These are phyloP conservation scores for Ambrosiella cleistominuta DNA, from an alignment of 2,329 filamentous ascomycete genomes.

Conservation along the genomic window DNA sequence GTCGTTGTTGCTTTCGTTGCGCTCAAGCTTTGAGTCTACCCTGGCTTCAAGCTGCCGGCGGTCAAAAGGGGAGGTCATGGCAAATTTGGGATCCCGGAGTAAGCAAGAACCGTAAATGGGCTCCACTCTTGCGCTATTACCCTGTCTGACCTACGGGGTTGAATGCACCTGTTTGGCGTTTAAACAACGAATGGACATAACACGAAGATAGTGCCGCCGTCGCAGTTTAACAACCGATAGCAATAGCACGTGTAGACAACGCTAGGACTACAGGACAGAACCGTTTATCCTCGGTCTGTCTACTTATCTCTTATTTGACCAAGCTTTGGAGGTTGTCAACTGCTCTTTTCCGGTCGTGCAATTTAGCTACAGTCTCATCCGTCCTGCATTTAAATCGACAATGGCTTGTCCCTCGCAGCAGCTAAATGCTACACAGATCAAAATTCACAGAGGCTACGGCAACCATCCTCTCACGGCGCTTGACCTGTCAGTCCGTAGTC, in stretches of 20 bases:
- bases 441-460: background rate
- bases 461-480: background rate
- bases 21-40: background rate
- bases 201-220: background rate
- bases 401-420: background rate
- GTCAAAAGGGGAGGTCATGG: background rate
- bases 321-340: too few relatives aligned
- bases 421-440: background rate
- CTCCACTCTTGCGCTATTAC: background rate
- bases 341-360: background rate
- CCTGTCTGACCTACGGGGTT: background rate
- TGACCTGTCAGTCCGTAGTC: background rate
- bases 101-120: background rate
- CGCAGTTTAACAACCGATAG: too few relatives aligned
- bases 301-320: too few relatives aligned
- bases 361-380: background rate
- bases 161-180: background rate
- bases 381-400: background rate
- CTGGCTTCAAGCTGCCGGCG: background rate
- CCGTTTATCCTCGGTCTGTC: background rate
- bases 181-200: background rate
- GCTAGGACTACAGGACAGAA: background rate
- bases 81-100: background rate
- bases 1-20: background rate
- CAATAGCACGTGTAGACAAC: background rate